Conservation (phyloP, 805 yeast genomes). For the Wickerhamiella alocasiicola region DNA sequence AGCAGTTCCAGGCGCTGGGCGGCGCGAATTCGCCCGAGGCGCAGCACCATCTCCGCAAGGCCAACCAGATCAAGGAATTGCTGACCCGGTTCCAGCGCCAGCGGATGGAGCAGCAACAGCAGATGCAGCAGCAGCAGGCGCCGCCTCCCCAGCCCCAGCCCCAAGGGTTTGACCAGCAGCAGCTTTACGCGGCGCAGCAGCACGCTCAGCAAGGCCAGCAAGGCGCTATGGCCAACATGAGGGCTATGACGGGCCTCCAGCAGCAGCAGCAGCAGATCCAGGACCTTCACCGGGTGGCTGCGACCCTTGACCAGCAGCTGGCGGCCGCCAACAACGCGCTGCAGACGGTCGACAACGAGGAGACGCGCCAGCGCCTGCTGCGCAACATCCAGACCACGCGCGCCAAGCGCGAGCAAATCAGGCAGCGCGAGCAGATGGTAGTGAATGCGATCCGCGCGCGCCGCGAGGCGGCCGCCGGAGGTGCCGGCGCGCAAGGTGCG, state of each 20-base stretch:
- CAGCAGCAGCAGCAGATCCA: slow-evolving; percentile 20
- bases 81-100: slow-evolving; percentile 19
- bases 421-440: slow-evolving; percentile 18
- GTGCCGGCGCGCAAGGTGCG: slow-evolving; percentile 14
- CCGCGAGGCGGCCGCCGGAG: slow-evolving; percentile 6
- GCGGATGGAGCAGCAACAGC: slow-evolving; percentile 17
- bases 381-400: slow-evolving; percentile 14
- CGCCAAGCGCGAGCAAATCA: slow-evolving; percentile 15
- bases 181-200: slow-evolving; percentile 13
- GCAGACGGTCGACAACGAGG: slow-evolving; percentile 10
- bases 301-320: slow-evolving; percentile 13
- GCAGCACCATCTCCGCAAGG: slow-evolving; percentile 23
- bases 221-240: slow-evolving; percentile 14
- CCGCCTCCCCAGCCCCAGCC: slow-evolving; percentile 14
- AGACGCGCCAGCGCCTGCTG: slow-evolving; percentile 15
- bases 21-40: slow-evolving; percentile 25
- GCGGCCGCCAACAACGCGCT: slow-evolving; percentile 15
- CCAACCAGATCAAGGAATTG: slow-evolving; percentile 22
- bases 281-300: slow-evolving; percentile 15
- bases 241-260: slow-evolving; percentile 17
- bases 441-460: slow-evolving; percentile 16
- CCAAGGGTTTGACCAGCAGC: slow-evolving; percentile 14
- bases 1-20: slow-evolving; percentile 20
- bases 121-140: slow-evolving; percentile 15
- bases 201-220: slow-evolving; percentile 14